Percentiles rank a stretch among this genome's conserved stretches.
These are phyloP conservation scores for Solanum dulcamara DNA, from an alignment of 257 asterid species.

Conservation along the genomic window DNA sequence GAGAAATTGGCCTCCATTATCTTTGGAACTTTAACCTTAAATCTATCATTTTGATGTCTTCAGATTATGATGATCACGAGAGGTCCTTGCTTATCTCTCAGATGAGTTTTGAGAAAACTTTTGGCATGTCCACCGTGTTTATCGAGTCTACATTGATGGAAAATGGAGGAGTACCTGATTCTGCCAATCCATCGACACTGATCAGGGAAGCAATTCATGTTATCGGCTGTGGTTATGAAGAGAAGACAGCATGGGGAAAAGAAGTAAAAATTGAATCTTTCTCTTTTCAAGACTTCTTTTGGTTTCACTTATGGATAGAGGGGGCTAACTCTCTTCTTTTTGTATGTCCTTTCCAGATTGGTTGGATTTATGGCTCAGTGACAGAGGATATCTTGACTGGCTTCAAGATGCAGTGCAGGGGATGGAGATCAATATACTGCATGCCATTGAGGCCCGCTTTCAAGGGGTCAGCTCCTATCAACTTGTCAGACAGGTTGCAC, in stretches of 20 bases:
- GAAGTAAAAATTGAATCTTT: slow-evolving; percentile 44
- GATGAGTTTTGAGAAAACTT: slow-evolving; percentile 93
- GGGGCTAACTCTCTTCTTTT: neutral
- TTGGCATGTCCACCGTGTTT: slow-evolving; percentile 78
- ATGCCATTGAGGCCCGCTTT: slow-evolving; percentile 96
- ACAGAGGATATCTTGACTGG: slow-evolving; percentile 96
- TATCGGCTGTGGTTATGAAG: slow-evolving; percentile 91
- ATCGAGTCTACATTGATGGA: slow-evolving; percentile 94
- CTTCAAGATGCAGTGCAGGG: slow-evolving; percentile 98
- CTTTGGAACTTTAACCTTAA: neutral
- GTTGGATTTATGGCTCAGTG: slow-evolving; percentile 97
- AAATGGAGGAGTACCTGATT: slow-evolving; percentile 78
- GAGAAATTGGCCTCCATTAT: neutral
- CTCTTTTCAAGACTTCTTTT: neutral
- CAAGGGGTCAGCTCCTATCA: slow-evolving; percentile 97
- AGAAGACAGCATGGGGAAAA: slow-evolving; percentile 98
- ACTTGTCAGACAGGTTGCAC: slow-evolving; percentile 92
- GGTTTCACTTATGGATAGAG: neutral
- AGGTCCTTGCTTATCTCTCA: slow-evolving; percentile 91
- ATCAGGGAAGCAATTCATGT: slow-evolving; percentile 96
- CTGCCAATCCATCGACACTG: slow-evolving; percentile 64
- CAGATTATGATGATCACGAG: slow-evolving; percentile 85
- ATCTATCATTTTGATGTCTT: neutral
- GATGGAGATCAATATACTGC: slow-evolving; percentile 96
- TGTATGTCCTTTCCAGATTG: slow-evolving; percentile 40